phyloP scores from a whole-genome alignment of 306 rosid genomes.

The Cicer chorassanicum region DNA sequence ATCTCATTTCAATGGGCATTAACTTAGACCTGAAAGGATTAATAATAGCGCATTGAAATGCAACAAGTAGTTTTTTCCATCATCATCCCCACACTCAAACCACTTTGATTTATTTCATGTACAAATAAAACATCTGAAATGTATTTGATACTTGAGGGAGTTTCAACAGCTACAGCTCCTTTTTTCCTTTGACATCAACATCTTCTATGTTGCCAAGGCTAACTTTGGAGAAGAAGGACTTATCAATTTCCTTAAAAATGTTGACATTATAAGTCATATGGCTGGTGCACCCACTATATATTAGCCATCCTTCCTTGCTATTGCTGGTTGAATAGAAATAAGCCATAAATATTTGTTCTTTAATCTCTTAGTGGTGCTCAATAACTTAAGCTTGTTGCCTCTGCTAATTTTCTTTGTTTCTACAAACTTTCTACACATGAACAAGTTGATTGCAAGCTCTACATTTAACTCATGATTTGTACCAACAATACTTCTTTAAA shows the following conservation, averaged over 20 bases:
- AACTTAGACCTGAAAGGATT: neutral
- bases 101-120: neutral
- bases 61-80: neutral
- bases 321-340: neutral
- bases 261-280: neutral
- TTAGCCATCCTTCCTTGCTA: neutral
- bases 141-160: neutral
- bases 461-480: neutral
- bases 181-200: neutral
- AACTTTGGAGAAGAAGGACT: neutral
- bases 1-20: no score
- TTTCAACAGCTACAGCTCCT: neutral
- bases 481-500: neutral
- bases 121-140: slow-evolving; percentile 4
- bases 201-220: neutral
- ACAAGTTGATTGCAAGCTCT: neutral
- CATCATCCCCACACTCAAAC: neutral
- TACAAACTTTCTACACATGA: neutral
- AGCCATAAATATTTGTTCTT: neutral
- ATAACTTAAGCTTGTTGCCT: neutral
- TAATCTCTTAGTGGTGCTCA: neutral
- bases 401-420: neutral
- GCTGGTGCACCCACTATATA: neutral
- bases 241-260: neutral
- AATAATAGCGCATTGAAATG: neutral